Evolutionary conservation across 139 green algal genomes (phyloP).

Genomic region (Asterochloris erici): DNA sequence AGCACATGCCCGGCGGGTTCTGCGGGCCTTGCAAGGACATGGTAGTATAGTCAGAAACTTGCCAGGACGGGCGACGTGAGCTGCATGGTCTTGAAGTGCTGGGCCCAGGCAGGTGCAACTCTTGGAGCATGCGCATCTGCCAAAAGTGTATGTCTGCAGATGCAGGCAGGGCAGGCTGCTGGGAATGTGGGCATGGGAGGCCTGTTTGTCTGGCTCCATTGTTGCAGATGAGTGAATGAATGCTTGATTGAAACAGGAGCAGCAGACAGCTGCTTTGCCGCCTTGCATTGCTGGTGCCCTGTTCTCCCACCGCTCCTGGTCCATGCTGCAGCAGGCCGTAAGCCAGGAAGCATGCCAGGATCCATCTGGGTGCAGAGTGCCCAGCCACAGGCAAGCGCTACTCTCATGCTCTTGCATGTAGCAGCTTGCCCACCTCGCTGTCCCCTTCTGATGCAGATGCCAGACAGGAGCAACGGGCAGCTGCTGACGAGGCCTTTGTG

Average conservation of each 20-base stretch:
- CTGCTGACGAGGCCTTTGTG: slow-evolving; percentile 8
- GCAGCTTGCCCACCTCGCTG: not conserved
- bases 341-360: not conserved
- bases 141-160: not conserved
- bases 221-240: no score
- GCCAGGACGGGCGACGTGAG: no score
- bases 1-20: no score
- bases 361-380: not conserved
- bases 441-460: not conserved
- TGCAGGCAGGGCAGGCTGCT: not conserved
- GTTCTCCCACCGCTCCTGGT: not conserved
- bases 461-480: not conserved
- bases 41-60: no score
- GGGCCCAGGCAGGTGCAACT: not conserved
- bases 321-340: slow-evolving; percentile 6
- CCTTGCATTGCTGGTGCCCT: not conserved
- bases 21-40: no score
- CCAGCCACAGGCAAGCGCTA: slow-evolving; percentile 25
- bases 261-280: not conserved
- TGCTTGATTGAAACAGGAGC: no score
- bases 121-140: not conserved
- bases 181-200: not conserved
- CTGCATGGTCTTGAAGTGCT: not conserved
- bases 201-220: no score
- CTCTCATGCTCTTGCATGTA: not conserved